These are phyloP conservation scores for Nannochloropsis gaditana DNA, from an alignment of 108 stramenopile species.

Conservation along the genomic window DNA sequence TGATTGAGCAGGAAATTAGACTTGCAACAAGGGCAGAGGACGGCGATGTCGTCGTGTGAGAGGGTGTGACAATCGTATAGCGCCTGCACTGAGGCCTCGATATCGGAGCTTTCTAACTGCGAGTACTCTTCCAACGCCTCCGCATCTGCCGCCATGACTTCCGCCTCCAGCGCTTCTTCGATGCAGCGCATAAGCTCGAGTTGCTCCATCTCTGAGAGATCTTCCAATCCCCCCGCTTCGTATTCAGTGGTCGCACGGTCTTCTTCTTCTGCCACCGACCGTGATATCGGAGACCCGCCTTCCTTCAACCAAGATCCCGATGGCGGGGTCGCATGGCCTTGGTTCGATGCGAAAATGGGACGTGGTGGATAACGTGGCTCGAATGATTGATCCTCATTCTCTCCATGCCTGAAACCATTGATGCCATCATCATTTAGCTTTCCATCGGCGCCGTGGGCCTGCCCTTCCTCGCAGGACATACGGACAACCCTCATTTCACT, in stretches of 20 bases:
- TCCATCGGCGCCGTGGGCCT: not conserved
- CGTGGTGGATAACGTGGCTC: too few species aligned
- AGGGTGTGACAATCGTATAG: not conserved
- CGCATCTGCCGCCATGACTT: not conserved
- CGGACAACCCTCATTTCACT: not conserved
- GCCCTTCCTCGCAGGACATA: not conserved
- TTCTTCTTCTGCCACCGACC: too few species aligned
- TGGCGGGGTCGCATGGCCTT: too few species aligned
- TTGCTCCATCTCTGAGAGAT: not conserved
- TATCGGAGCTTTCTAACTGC: not conserved
- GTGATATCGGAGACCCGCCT: too few species aligned
- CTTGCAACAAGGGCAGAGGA: not conserved
- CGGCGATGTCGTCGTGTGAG: not conserved
- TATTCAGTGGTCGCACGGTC: too few species aligned
- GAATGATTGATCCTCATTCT: too few species aligned
- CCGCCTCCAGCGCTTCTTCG: not conserved
- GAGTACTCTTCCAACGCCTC: not conserved
- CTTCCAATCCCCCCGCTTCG: not conserved
- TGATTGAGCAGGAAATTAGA: slow-evolving; percentile 10
- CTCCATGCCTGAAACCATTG: too few species aligned
- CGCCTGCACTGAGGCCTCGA: not conserved
- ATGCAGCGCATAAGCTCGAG: not conserved
- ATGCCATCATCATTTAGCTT: not conserved
- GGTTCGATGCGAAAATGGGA: too few species aligned
- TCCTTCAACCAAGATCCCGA: too few species aligned